Percentiles rank a stretch among this genome's conserved stretches.
Conservation (phyloP, 2,329 filamentous ascomycete species). For the Fusarium clavum region DNA sequence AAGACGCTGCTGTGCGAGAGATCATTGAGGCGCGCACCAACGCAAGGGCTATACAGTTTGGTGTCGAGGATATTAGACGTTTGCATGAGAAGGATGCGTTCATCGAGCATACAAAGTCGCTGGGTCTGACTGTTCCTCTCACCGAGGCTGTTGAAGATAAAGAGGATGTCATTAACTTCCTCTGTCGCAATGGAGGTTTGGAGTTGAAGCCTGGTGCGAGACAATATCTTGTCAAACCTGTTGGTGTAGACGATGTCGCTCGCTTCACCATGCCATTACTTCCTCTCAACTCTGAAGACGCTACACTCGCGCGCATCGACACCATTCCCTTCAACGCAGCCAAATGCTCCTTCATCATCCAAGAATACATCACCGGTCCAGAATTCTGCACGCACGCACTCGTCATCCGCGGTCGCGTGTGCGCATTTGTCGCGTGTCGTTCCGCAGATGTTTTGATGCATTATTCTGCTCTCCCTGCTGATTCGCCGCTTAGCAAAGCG, state of each 20-base stretch:
- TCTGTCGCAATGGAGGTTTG: conserved; percentile 52
- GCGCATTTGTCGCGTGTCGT: conserved; percentile 74
- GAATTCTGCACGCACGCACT: conserved; percentile 81
- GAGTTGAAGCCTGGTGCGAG: conserved; percentile 44
- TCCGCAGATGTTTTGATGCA: conserved; percentile 73
- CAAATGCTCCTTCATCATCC: conserved; percentile 59
- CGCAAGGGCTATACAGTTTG: conserved; percentile 74
- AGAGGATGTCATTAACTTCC: conserved; percentile 63
- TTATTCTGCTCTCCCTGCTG: conserved; percentile 68
- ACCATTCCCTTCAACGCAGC: conserved; percentile 57
- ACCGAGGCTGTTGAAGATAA: conserved; percentile 65
- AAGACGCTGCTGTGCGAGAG: conserved; percentile 75
- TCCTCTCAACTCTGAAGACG: conserved; percentile 63
- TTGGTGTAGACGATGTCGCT: conserved; percentile 69
- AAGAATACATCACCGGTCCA: conserved; percentile 71
- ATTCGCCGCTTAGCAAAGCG: conserved; percentile 64
- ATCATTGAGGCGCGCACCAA: conserved; percentile 66
- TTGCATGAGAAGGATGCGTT: conserved; percentile 76
- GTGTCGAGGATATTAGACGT: conserved; percentile 63
- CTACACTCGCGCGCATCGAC: conserved; percentile 67
- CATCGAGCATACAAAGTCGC: conserved; percentile 64
- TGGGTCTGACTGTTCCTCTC: conserved; percentile 66
- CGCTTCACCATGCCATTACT: conserved; percentile 73
- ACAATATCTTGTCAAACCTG: conserved; percentile 74
- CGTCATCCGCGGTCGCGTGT: conserved; percentile 72